These are phyloP conservation scores for Borovskyia barvae DNA, from an alignment of 208 protist species.

Conservation along the genomic window DNA sequence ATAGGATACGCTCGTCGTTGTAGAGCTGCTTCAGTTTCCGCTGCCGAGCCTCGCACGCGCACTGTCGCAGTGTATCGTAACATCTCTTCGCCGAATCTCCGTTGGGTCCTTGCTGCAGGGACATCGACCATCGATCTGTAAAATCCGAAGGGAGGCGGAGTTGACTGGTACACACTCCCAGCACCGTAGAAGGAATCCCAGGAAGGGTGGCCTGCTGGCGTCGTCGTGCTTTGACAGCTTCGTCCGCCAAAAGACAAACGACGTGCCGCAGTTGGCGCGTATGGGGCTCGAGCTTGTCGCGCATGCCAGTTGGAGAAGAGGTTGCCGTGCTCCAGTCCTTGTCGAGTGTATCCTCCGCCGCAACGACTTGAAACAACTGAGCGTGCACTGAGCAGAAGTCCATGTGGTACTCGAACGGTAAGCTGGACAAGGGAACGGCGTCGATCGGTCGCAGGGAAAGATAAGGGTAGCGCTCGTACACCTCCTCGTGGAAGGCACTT, in stretches of 20 bases:
- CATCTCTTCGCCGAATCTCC: background rate
- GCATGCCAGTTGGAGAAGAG: background rate
- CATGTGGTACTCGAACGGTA: constrained; percentile 20
- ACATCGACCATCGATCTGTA: constrained; percentile 1
- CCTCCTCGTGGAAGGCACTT: constrained; percentile 6
- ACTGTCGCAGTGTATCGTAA: constrained; percentile 2
- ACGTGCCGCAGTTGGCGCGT: constrained; percentile 1
- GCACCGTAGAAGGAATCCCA: constrained; percentile 3
- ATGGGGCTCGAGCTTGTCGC: background rate
- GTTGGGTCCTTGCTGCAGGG: background rate
- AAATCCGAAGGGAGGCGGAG: constrained; percentile 8
- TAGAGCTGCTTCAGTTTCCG: constrained; percentile 14
- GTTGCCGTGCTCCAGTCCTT: background rate
- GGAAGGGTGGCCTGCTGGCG: constrained; percentile 2
- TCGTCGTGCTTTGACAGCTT: constrained; percentile 1
- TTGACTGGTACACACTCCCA: constrained; percentile 16
- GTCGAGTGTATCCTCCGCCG: background rate
- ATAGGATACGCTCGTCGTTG: constrained; percentile 27
- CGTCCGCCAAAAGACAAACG: constrained; percentile 8
- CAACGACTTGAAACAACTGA: background rate
- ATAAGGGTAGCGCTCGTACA: constrained; percentile 25
- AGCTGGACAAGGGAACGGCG: background rate
- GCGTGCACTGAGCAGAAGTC: constrained; percentile 10
- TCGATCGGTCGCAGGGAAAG: constrained; percentile 7
- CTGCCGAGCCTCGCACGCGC: constrained; percentile 3